Evolutionary conservation across 192 early-diverging fungal species (phyloP), one percentile per base, ranked within the genome.

Genomic region (Coemansia sp.): DNA sequence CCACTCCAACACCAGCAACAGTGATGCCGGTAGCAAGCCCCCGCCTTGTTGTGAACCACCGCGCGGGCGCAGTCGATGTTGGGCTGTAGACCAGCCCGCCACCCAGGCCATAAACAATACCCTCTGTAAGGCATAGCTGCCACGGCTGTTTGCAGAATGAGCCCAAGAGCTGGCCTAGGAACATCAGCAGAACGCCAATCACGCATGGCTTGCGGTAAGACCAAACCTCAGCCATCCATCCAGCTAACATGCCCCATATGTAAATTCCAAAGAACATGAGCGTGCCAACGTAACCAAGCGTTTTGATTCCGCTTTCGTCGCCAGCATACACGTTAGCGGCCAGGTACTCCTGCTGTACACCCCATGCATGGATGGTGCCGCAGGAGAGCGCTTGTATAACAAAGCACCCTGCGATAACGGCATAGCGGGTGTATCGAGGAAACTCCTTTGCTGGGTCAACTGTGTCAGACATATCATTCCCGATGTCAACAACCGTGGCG

Each of bases 61-160:
- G 85, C 2, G 87, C 81, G 2, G 90, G 87, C 12, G 88, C 70
- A 4, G 85, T 82, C 6, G 88, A 79, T 12, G 85, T 85, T 6
- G 89, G 85, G 13, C 85, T 84, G 50, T 85, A 92, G 10, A 84
- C 81, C 41, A 90, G 61, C 45, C 82, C 83, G 26, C 68, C 69
- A 13, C 89, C 89, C 15, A 87, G 5, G 21, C 90, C 89, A 65
- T 84, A 89, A 23, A 92, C 56, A 26, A 90, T 56, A n/a, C 90
- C 90, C 44, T 90, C 85, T 0, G 88, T 70, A 10, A 92, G 61
- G 49, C 87, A 90, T 18, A 92, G 68, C 52, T 89, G 87, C 90
- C 90, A 92, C 0, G 88, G 69, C 57, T 86, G 65, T 11, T 82
- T 89, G 11, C 86, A 72, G 65, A 89, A 90, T 40, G 85, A 86